These are phyloP conservation scores for Byssochlamys sp. DNA, from an alignment of 2,329 filamentous ascomycete genomes.

Conservation along the genomic window DNA sequence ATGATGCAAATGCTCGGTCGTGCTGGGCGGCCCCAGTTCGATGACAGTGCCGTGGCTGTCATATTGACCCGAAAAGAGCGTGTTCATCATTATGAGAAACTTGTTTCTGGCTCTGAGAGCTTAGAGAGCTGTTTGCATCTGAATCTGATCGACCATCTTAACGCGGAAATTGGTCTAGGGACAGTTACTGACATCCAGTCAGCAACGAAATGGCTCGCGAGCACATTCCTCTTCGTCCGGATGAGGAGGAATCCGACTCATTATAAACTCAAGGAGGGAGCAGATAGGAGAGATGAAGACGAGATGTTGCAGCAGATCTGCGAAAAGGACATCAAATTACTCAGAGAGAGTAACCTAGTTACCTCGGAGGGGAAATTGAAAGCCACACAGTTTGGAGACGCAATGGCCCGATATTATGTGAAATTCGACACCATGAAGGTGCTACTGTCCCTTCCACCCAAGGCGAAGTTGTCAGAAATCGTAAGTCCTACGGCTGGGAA, in stretches of 20 bases:
- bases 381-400: conserved; percentile 63
- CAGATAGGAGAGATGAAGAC: conserved; percentile 45
- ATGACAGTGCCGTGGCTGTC: conserved; percentile 63
- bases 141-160: conserved; percentile 73
- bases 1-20: conserved; percentile 86
- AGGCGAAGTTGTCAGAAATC: conserved; percentile 56
- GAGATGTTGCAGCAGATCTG: conserved; percentile 62
- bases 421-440: conserved; percentile 69
- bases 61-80: conserved; percentile 66
- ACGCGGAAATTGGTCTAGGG: conserved; percentile 70
- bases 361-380: conserved; percentile 41
- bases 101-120: conserved; percentile 62
- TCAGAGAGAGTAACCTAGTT: conserved; percentile 54
- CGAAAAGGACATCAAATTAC: conserved; percentile 54
- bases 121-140: conserved; percentile 70
- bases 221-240: conserved; percentile 70
- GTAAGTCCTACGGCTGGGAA: conserved; percentile 39
- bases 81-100: conserved; percentile 57
- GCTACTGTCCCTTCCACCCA: conserved; percentile 53
- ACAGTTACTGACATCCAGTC: conserved; percentile 57
- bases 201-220: conserved; percentile 63
- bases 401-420: conserved; percentile 76
- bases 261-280: conserved; percentile 55
- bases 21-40: conserved; percentile 75
- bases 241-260: conserved; percentile 60